A percentile compares a stretch with the other conserved stretches of the same genome.
Evolutionary conservation across 768 basidiomycete genomes (phyloP).

Genomic region (Amylocystis lapponica): DNA sequence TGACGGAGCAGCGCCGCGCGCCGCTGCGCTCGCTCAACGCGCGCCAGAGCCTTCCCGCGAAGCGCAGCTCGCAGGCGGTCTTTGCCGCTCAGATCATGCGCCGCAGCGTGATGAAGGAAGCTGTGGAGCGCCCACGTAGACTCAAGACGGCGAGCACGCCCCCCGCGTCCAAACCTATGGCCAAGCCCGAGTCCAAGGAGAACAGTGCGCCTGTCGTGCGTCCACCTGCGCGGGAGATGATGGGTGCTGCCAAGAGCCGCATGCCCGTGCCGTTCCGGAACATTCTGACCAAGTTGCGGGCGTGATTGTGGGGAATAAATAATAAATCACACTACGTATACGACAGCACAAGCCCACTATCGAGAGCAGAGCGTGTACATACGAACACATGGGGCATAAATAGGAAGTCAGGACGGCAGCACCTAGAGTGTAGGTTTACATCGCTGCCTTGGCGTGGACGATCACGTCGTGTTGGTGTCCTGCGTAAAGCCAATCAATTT

Average conservation of each 20-base stretch:
- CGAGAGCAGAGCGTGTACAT: no score
- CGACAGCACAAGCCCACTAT: no score
- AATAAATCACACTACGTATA: no score
- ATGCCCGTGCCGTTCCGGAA: constrained; percentile 19
- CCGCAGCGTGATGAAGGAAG: constrained; percentile 2
- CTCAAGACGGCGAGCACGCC: constrained; percentile 9
- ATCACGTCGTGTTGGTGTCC: no score
- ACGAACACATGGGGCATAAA: no score
- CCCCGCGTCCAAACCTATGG: neutral
- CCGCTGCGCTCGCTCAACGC: constrained; percentile 14
- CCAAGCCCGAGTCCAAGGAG: constrained; percentile 1
- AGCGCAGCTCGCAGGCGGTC: constrained; percentile 6
- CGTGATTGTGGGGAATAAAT: constrained; percentile 4
- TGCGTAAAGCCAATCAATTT: no score
- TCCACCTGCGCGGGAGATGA: neutral
- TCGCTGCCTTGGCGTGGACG: no score
- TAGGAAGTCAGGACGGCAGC: no score
- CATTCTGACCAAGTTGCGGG: constrained; percentile 20
- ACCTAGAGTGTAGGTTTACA: no score
- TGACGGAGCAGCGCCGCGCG: constrained; percentile 10
- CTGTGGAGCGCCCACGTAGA: constrained; percentile 9
- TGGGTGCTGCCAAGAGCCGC: constrained; percentile 7
- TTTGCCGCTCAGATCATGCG: neutral
- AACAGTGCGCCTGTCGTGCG: no score
- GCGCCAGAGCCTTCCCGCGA: constrained; percentile 11